phyloP scores from a whole-genome alignment of 225 moss, liverwort and hornwort species.

The Marchantia polymorpha region DNA sequence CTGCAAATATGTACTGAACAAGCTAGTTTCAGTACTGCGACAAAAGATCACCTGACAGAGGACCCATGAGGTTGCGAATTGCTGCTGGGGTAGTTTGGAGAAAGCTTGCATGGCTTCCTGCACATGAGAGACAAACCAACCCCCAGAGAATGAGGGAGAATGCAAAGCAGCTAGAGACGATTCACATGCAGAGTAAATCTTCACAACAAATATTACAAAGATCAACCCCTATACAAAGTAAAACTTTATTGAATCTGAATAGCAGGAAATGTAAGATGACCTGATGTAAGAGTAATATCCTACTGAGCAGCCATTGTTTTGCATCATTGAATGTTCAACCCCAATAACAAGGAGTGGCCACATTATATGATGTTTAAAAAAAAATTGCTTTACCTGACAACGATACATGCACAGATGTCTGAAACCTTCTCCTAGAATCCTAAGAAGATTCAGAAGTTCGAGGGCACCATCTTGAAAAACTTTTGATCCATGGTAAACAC shows the following conservation, averaged over 20 bases:
- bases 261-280: not conserved
- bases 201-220: not conserved
- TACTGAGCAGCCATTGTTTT: no score
- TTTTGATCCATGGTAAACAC: conserved; percentile 43
- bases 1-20: not conserved
- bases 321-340: no score
- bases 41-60: conserved; percentile 59
- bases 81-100: conserved; percentile 86
- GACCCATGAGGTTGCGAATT: conserved; percentile 90
- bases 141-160: not conserved
- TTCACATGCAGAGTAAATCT: not conserved
- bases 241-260: not conserved
- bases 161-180: not conserved
- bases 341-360: no score
- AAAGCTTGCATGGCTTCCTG: conserved; percentile 84
- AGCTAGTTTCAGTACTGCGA: not conserved
- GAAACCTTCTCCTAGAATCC: conserved; percentile 80
- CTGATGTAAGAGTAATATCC: not conserved
- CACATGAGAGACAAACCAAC: not conserved
- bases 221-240: not conserved
- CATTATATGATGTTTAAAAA: no score
- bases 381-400: conserved; percentile 49
- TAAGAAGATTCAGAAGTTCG: conserved; percentile 73
- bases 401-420: conserved; percentile 94
- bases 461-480: conserved; percentile 52